Evolutionary conservation across 192 early-diverging fungal genomes (phyloP).

Genomic region (Jimgerdemannia lactiflua): DNA sequence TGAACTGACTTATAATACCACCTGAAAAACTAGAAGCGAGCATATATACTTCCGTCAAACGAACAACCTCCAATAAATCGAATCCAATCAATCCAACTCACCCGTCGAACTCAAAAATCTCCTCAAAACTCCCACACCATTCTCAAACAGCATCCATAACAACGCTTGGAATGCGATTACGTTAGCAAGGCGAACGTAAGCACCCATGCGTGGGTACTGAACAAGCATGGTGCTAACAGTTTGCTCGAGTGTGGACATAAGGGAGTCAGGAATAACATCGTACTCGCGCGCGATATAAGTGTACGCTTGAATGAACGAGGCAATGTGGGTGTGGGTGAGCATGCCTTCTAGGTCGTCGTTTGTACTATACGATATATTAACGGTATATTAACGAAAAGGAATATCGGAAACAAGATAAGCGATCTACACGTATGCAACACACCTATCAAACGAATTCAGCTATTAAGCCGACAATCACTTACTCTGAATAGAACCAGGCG

Average conservation of each 20-base stretch:
- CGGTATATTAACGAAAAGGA: constrained; percentile 4
- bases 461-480: constrained; percentile 17
- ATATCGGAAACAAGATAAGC: background rate
- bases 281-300: constrained; percentile 45
- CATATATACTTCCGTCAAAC: too few species aligned
- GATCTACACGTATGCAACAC: too few species aligned
- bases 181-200: constrained; percentile 39
- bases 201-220: constrained; percentile 45
- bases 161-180: constrained; percentile 49
- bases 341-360: constrained; percentile 37
- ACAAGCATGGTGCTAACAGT: constrained; percentile 40
- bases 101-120: constrained; percentile 47
- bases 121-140: constrained; percentile 39
- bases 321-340: constrained; percentile 40
- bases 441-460: too few species aligned
- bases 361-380: constrained; percentile 17
- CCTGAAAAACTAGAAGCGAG: background rate
- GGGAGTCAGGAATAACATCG: constrained; percentile 38
- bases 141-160: constrained; percentile 45
- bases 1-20: background rate
- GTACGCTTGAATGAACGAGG: constrained; percentile 64
- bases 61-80: too few species aligned
- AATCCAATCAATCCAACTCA: background rate
- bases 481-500: constrained; percentile 52
- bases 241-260: constrained; percentile 44